Base-by-base conservation (phyloP, 108 stramenopile genomes). In the Tribonema minus region DNA sequence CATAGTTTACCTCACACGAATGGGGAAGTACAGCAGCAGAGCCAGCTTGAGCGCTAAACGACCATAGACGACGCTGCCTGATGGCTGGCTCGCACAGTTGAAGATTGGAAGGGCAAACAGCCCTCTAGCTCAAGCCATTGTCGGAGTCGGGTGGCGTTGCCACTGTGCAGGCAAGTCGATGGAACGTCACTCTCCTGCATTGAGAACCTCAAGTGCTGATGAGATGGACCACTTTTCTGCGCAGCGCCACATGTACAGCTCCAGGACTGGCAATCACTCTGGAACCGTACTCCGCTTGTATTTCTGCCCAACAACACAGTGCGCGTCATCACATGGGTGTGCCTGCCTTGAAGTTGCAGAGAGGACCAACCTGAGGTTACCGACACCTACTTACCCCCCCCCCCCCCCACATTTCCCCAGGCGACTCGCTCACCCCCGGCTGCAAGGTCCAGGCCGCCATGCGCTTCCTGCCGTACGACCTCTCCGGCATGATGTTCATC, bases 401-500 rank as follows among this genome's bases (percentile, higher is more conserved):
- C 40, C 40, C 40, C 7, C 7, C 40, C 12, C 40, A 9, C 5
- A 9, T 41, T 41, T 12, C 41, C 28, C 69, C 58, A 58, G 71
- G 71, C 37, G 71, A 72, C 25, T 60, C 71, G 28, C 71, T 72
- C 23, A 62, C 37, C 29, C 71, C 71, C 6, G 71, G 71, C 20
- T 60, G 62, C 9, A 60, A 61, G 2, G 71, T 61, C 15, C 61
- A 72, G 58, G 71, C 71, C 25, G 39, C 20, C 29, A 61, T 62
- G 71, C 37, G 71, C 5, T 72, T 72, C 61, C 61, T 61, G 0
- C 71, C 71, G 6, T n/a, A 31, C 23, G 71, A 72, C 27, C 61
- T 60, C 28, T 62, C 61, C 30, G 71, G 71, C 20, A 61, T 72
- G 28, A 61, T 72, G 30, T 72, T 72, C 61, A 72, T 63, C 71